A percentile compares a stretch with the other conserved stretches of the same genome.
Conservation (phyloP, 1,284 basidiomycete genomes). For the Microbotryum silenes-acaulis region DNA sequence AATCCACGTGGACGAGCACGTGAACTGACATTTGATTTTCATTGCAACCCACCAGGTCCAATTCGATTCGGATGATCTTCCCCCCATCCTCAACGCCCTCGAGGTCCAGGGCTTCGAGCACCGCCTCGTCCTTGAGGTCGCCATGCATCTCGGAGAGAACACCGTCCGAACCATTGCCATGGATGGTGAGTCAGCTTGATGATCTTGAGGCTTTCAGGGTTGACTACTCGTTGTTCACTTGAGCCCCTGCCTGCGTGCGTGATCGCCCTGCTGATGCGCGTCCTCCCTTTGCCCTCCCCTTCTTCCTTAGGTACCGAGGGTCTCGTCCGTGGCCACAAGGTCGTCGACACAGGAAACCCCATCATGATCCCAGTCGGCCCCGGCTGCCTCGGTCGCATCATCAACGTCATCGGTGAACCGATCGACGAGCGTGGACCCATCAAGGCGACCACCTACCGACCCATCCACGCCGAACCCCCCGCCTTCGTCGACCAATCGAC, state of each 20-base stretch:
- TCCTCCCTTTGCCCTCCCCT: not conserved
- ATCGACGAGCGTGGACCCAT: constrained; percentile 99
- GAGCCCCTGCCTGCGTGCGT: not conserved
- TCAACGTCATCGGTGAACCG: constrained; percentile 99
- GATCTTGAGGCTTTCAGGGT: not conserved
- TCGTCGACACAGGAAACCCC: constrained; percentile 90
- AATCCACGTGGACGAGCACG: too few relatives aligned
- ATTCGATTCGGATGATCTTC: constrained; percentile 56
- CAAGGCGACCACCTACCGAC: constrained; percentile 74
- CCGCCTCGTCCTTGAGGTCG: constrained; percentile 90
- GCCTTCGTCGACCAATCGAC: constrained; percentile 97
- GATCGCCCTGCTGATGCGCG: not conserved
- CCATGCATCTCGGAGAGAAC: constrained; percentile 97
- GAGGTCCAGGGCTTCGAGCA: constrained; percentile 80
- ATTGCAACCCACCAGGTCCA: constrained; percentile 15
- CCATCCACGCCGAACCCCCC: constrained; percentile 93
- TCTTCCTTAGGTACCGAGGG: constrained; percentile 65
- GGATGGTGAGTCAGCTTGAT: constrained; percentile 53
- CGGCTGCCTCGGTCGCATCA: constrained; percentile 92
- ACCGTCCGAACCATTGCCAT: constrained; percentile 64
- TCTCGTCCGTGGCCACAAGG: constrained; percentile 97
- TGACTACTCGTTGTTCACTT: not conserved
- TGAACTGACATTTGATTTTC: constrained; percentile 42
- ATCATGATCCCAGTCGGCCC: constrained; percentile 94
- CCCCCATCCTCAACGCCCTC: constrained; percentile 94